Evolutionary conservation across 192 early-diverging fungal species (phyloP).

Genomic region (Allomyces macrogynus): DNA sequence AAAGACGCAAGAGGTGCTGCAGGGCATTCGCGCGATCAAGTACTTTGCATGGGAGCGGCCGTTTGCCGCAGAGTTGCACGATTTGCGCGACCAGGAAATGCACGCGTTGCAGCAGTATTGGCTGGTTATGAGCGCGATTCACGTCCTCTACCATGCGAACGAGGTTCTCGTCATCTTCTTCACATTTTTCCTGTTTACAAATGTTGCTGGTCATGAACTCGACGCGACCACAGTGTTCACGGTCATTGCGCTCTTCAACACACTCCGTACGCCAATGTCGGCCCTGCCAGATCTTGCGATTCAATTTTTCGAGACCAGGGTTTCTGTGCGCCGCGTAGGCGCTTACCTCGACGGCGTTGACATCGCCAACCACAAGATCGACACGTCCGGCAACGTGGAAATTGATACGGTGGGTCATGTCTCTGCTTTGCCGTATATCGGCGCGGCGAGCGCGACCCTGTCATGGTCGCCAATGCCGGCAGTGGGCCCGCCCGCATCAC

Average conservation of each 20-base stretch:
- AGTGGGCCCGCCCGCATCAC: background rate
- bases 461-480: background rate
- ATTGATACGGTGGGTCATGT: background rate
- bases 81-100: constrained; percentile 12
- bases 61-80: constrained; percentile 11
- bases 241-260: constrained; percentile 20
- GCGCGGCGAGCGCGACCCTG: background rate
- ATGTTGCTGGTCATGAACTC: constrained; percentile 9
- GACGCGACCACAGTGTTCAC: constrained; percentile 17
- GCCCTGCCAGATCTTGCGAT: constrained; percentile 9
- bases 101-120: background rate
- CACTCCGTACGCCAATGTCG: constrained; percentile 17
- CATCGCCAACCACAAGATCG: background rate
- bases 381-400: background rate
- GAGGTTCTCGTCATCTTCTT: constrained; percentile 26
- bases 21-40: constrained; percentile 56
- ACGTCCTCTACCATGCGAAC: constrained; percentile 11
- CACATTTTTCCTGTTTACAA: constrained; percentile 28
- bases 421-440: background rate
- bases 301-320: background rate
- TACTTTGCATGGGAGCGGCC: constrained; percentile 47
- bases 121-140: background rate
- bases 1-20: constrained; percentile 40
- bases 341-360: background rate
- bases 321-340: background rate